phyloP scores from a whole-genome alignment of 108 stramenopile genomes.

The Cyclotella cryptica region DNA sequence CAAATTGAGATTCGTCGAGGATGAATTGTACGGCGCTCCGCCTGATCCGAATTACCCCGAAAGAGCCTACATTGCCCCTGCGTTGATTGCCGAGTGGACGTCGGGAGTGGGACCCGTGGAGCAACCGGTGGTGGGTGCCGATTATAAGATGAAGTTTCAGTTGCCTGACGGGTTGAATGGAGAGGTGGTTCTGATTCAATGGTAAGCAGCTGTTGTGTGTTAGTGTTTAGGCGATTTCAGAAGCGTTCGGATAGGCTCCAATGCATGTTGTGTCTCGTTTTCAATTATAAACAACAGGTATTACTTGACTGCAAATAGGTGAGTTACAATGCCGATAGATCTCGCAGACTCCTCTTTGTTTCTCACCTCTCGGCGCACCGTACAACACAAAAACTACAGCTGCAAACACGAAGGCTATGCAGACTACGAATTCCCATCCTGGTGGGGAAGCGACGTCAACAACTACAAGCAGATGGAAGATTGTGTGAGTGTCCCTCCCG shows the following conservation, averaged over 20 bases:
- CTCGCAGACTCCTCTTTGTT: neutral
- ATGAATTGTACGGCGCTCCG: slow-evolving; percentile 51
- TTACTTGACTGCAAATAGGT: slow-evolving; percentile 75
- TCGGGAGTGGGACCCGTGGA: slow-evolving; percentile 5
- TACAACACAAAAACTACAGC: neutral
- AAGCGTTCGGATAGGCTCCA: too few relatives aligned
- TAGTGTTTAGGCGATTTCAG: too few relatives aligned
- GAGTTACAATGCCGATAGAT: neutral
- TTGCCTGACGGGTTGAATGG: slow-evolving; percentile 57
- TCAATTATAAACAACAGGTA: neutral
- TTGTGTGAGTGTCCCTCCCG: slow-evolving; percentile 33
- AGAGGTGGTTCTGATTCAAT: slow-evolving; percentile 67
- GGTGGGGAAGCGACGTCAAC: slow-evolving; percentile 20
- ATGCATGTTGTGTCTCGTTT: too few relatives aligned
- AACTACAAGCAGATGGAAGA: slow-evolving; percentile 29
- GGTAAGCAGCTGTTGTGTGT: slow-evolving; percentile 22
- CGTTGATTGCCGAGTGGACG: slow-evolving; percentile 14
- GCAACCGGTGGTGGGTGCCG: neutral
- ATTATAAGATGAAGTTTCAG: slow-evolving; percentile 33
- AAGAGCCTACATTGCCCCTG: slow-evolving; percentile 61
- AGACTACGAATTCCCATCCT: slow-evolving; percentile 14
- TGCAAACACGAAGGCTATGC: slow-evolving; percentile 41
- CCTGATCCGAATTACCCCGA: slow-evolving; percentile 48
- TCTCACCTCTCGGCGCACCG: neutral
- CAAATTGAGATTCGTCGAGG: slow-evolving; percentile 52